These are phyloP conservation scores for Ettlia oleoabundans DNA, from an alignment of 139 green algal genomes.

Conservation along the genomic window DNA sequence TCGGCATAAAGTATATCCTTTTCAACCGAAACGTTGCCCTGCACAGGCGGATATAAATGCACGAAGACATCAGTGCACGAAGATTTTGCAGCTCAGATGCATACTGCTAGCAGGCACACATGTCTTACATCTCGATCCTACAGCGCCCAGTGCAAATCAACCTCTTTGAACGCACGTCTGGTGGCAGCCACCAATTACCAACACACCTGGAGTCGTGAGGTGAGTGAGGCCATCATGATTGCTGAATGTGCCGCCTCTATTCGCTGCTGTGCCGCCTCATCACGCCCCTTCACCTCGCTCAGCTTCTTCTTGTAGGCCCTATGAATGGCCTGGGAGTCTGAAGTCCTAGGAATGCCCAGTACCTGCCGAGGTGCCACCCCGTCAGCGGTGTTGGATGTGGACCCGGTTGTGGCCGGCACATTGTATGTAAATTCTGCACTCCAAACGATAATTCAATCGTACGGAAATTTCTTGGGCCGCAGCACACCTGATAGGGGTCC, in stretches of 20 bases:
- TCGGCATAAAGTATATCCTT: conserved; percentile 67
- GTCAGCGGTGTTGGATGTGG: too few relatives aligned
- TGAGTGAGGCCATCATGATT: conserved; percentile 66
- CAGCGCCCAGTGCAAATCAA: too few relatives aligned
- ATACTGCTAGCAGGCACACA: neutral
- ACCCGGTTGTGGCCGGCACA: too few relatives aligned
- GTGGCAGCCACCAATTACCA: too few relatives aligned
- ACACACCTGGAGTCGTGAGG: conserved; percentile 45
- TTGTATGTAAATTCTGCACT: too few relatives aligned
- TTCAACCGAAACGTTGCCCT: conserved; percentile 51
- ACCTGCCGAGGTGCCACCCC: too few relatives aligned
- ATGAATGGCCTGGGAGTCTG: conserved; percentile 53
- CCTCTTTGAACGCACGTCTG: too few relatives aligned
- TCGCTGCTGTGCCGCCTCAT: conserved; percentile 30
- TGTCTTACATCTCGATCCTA: neutral
- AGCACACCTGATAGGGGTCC: conserved; percentile 45
- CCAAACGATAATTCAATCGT: too few relatives aligned
- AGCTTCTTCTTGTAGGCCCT: conserved; percentile 57
- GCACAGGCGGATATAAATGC: neutral
- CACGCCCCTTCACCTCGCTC: conserved; percentile 41
- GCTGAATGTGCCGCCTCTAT: conserved; percentile 65
- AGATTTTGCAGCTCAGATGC: neutral
- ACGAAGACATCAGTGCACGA: neutral
- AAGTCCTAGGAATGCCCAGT: conserved; percentile 48
- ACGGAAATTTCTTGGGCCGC: neutral